Evolutionary conservation across 768 basidiomycete species (phyloP).

Genomic region (Russula griseocarnosa): DNA sequence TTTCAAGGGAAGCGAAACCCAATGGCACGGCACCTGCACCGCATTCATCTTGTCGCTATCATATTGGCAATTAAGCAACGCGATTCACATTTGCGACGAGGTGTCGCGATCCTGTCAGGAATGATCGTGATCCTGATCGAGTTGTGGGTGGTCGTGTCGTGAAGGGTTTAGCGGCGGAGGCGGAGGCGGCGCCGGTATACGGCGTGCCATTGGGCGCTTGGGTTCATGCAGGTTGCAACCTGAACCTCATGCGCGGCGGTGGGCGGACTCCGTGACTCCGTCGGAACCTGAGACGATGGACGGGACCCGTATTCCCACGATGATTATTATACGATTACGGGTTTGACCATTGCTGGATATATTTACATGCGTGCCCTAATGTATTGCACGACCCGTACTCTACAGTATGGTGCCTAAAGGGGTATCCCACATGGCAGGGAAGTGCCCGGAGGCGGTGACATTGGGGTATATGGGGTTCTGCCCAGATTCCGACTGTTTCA

Average conservation of each 20-base stretch:
- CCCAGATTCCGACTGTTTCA: not conserved
- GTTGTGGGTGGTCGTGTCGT: too few relatives aligned
- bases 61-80: not conserved
- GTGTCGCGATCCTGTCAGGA: slow-evolving; percentile 2
- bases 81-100: not conserved
- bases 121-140: not conserved
- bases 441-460: not conserved
- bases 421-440: not conserved
- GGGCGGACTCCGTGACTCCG: too few relatives aligned
- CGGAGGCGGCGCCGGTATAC: too few relatives aligned
- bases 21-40: not conserved
- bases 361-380: too few relatives aligned
- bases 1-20: not conserved
- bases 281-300: too few relatives aligned
- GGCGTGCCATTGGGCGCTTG: too few relatives aligned
- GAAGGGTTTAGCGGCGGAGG: too few relatives aligned
- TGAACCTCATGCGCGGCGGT: too few relatives aligned
- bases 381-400: not conserved
- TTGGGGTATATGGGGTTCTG: not conserved
- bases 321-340: not conserved
- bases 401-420: not conserved
- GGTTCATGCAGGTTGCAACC: too few relatives aligned
- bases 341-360: not conserved
- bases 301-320: not conserved
- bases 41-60: not conserved